A percentile compares a stretch with the other conserved stretches of the same genome.
These are phyloP conservation scores for Neospermospora avenae DNA, from an alignment of 2,329 filamentous ascomycete species.

Conservation along the genomic window DNA sequence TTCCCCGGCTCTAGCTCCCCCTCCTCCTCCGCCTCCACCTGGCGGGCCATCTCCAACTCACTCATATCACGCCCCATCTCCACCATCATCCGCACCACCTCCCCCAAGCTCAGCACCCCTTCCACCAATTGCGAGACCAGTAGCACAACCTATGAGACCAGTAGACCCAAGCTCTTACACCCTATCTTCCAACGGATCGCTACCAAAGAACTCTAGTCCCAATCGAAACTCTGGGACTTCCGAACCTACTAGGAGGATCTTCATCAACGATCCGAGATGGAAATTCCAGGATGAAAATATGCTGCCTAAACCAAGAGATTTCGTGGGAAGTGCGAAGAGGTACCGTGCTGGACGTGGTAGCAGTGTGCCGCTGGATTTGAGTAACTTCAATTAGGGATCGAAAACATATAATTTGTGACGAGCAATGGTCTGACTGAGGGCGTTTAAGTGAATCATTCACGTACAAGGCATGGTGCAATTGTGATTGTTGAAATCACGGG, in stretches of 20 bases:
- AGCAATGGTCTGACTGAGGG: neutral
- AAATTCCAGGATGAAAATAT: slow-evolving; percentile 79
- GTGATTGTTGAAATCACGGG: neutral
- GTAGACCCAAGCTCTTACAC: slow-evolving; percentile 78
- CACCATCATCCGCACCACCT: slow-evolving; percentile 38
- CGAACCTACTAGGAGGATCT: slow-evolving; percentile 43
- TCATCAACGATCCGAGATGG: slow-evolving; percentile 78
- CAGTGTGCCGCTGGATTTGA: slow-evolving; percentile 87
- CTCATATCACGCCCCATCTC: slow-evolving; percentile 37
- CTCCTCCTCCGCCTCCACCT: slow-evolving; percentile 41
- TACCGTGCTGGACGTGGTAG: slow-evolving; percentile 91
- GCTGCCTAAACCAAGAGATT: slow-evolving; percentile 82
- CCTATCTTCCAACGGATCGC: slow-evolving; percentile 58
- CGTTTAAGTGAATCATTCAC: neutral
- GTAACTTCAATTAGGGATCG: slow-evolving; percentile 37
- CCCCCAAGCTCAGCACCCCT: slow-evolving; percentile 40
- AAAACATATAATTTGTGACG: neutral
- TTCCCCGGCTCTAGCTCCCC: slow-evolving; percentile 38
- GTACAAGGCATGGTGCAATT: neutral
- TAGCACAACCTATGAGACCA: slow-evolving; percentile 49
- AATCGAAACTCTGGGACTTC: slow-evolving; percentile 39
- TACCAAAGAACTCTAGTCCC: slow-evolving; percentile 46
- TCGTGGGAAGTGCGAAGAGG: slow-evolving; percentile 67
- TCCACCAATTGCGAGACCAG: slow-evolving; percentile 29
- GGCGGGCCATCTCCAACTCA: slow-evolving; percentile 32